phyloP scores from a whole-genome alignment of 805 yeast genomes.

The Ogataea naganishii region DNA sequence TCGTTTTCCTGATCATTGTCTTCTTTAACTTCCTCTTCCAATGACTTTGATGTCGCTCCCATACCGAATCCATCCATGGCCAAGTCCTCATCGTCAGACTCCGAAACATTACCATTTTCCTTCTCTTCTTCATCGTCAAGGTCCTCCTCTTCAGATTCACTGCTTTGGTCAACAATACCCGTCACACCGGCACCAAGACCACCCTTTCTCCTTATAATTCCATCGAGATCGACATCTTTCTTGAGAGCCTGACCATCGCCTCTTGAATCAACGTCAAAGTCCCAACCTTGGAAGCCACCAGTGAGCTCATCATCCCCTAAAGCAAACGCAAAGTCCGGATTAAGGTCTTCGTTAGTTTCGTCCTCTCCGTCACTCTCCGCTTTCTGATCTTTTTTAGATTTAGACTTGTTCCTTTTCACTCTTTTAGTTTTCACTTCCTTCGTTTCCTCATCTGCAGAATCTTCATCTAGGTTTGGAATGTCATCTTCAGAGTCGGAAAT shows the following conservation, averaged over 20 bases:
- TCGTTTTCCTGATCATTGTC: constrained; percentile 13
- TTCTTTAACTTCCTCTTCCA: constrained; percentile 22
- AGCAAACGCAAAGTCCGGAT: constrained; percentile 68
- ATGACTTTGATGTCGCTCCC: constrained; percentile 21
- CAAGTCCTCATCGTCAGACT: constrained; percentile 27
- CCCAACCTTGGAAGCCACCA: constrained; percentile 70
- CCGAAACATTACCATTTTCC: constrained; percentile 21
- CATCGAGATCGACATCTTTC: constrained; percentile 78
- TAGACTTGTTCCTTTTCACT: constrained; percentile 4
- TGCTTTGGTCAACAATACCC: constrained; percentile 21
- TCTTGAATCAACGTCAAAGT: constrained; percentile 49
- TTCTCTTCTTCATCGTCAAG: constrained; percentile 29
- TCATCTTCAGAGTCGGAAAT: constrained; percentile 74
- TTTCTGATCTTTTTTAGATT: constrained; percentile 14
- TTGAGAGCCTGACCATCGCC: constrained; percentile 13
- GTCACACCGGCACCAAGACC: constrained; percentile 36
- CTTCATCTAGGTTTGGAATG: constrained; percentile 29
- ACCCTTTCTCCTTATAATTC: constrained; percentile 81
- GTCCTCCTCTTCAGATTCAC: constrained; percentile 27
- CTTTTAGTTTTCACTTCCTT: constrained; percentile 8
- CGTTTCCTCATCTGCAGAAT: constrained; percentile 35
- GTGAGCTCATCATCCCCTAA: constrained; percentile 38
- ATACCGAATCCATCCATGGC: constrained; percentile 34
- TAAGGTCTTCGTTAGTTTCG: constrained; percentile 45
- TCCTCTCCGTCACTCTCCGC: constrained; percentile 22